Evolutionary conservation across 768 basidiomycete genomes (phyloP).

Genomic region (Psilocybe cyanescens): DNA sequence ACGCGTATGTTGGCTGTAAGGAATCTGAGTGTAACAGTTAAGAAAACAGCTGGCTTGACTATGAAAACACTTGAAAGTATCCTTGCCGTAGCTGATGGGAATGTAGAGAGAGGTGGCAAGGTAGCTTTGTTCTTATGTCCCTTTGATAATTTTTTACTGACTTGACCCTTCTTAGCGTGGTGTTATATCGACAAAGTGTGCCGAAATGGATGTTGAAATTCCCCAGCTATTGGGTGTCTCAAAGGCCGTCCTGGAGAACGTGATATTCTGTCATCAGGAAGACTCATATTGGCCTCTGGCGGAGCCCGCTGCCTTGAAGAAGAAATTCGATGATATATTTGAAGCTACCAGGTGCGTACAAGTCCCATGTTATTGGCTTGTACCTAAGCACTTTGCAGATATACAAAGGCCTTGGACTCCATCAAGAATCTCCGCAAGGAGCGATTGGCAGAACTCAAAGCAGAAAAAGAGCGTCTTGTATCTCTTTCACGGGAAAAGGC

Average conservation of each 20-base stretch:
- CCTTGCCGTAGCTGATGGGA: conserved; percentile 70
- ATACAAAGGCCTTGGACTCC: conserved; percentile 94
- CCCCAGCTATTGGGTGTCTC: conserved; percentile 94
- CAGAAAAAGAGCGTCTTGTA: conserved; percentile 86
- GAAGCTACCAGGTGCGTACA: conserved; percentile 86
- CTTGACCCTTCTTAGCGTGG: conserved; percentile 57
- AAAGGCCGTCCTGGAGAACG: conserved; percentile 97
- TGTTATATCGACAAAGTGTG: conserved; percentile 95
- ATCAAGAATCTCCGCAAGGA: conserved; percentile 94
- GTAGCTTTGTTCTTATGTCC: conserved; percentile 44
- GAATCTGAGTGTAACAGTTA: conserved; percentile 89
- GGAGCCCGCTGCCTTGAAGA: conserved; percentile 90
- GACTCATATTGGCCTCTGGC: conserved; percentile 98
- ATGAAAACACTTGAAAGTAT: conserved; percentile 99
- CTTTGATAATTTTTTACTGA: background rate
- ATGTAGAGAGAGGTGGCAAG: conserved; percentile 73
- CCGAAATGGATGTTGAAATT: conserved; percentile 94
- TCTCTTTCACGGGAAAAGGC: conserved; percentile 81
- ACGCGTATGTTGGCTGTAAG: conserved; percentile 88
- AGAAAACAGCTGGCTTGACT: conserved; percentile 85
- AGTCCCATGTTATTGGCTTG: background rate
- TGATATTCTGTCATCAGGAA: conserved; percentile 99
- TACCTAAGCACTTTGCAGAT: conserved; percentile 49
- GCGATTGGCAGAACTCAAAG: conserved; percentile 86
- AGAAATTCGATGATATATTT: conserved; percentile 99